Evolutionary conservation across 2,329 filamentous ascomycete species (phyloP), one percentile per base, ranked within the genome.

Genomic region (Karstenula rhodostoma): DNA sequence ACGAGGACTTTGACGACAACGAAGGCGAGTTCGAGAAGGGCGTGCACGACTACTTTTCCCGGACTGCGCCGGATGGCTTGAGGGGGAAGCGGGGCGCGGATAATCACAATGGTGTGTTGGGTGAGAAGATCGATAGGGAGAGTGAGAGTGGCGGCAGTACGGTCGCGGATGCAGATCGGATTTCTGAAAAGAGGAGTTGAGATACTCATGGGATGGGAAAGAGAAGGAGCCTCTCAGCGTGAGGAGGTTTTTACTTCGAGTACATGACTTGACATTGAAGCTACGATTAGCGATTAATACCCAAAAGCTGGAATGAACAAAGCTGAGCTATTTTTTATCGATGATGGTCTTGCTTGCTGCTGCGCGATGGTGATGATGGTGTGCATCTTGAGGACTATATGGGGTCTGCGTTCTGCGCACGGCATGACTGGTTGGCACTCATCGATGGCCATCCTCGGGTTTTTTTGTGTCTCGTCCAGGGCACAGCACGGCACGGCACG

Each of bases 1-100:
- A 68, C n/a, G 71, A 75, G n/a, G 74, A 76, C 29, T 44, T 60
- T 63, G 61, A 66, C 58, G 67, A 67, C 43, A 60, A 62, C 4
- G 61, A 67, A 13, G 65, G 63, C 25, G 58, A 46, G 19, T 71
- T 69, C 15, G 56, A 63, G 22, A 56, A 67, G n/a, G 72, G 75
- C 50, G 67, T 78, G 25, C 72, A 76, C 61, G 73, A 71, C 35
- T 77, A 75, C 65, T 77, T 77, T 54, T 46, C 56, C 13, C 56
- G 68, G 22, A 71, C 65, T 29, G 59, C 60, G 13, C 60, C 62
- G 15, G 55, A 47, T n/a, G 35, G 57, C 7, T 22, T 54, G 47
- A 52, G 46, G 46, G 44, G 54, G 22, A 58, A 48, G 43, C 42
- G 62, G 54, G 60, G 37, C 15, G 37, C 54, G 56, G 61, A 65